Conservation (phyloP, 345 rosid species). For the Eutrema heterophyllum region DNA sequence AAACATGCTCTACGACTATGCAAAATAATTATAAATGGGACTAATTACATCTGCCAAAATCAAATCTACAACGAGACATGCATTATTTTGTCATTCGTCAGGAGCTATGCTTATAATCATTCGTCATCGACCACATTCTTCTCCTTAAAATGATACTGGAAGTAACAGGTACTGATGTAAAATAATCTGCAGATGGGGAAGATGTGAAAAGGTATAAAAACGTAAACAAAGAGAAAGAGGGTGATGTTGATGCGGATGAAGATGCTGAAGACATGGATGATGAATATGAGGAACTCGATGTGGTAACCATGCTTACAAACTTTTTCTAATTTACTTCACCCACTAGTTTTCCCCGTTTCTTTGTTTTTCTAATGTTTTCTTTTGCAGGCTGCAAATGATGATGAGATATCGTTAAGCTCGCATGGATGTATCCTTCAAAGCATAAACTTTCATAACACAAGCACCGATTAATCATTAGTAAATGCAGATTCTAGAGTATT, state of each 20-base stretch:
- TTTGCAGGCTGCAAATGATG: constrained; percentile 56
- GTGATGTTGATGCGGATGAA: constrained; percentile 47
- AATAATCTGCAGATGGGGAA: constrained; percentile 11
- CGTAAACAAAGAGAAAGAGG: constrained; percentile 41
- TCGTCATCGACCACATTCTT: neutral
- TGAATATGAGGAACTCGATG: constrained; percentile 51
- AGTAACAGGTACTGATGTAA: constrained; percentile 7
- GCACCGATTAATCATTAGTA: neutral
- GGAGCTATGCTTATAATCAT: neutral
- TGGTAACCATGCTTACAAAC: constrained; percentile 34
- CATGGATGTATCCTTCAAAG: constrained; percentile 62
- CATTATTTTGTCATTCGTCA: neutral
- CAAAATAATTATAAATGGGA: neutral
- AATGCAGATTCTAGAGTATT: neutral
- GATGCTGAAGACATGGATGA: constrained; percentile 65
- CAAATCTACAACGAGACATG: neutral
- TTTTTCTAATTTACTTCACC: neutral
- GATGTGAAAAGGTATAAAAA: constrained; percentile 31
- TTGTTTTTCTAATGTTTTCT: neutral
- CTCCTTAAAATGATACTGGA: neutral
- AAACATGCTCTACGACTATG: neutral
- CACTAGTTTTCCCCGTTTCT: neutral
- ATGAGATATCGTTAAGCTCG: constrained; percentile 45
- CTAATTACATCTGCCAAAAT: neutral
- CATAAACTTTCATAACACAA: constrained; percentile 6